A percentile compares a stretch with the other conserved stretches of the same genome.
phyloP scores from a whole-genome alignment of 2,329 filamentous ascomycete species.

The Leptographium galeiforme region DNA sequence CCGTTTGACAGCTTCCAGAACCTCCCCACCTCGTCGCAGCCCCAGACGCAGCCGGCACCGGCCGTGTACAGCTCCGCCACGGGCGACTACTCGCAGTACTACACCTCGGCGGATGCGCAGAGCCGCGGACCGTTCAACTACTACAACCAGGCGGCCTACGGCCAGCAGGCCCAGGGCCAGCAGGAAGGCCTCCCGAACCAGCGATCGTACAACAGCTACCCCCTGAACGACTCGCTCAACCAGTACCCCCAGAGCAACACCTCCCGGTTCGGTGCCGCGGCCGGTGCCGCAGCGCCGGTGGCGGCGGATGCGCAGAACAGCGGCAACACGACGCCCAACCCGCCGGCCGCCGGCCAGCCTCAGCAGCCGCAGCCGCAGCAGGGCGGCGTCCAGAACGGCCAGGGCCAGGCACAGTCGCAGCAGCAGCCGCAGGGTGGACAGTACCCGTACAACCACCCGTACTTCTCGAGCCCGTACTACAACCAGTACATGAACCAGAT shows the following conservation, averaged over 20 bases:
- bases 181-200: conserved; percentile 60
- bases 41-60: conserved; percentile 42
- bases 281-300: conserved; percentile 12
- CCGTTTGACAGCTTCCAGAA: conserved; percentile 48
- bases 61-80: conserved; percentile 61
- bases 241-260: conserved; percentile 67
- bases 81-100: conserved; percentile 74
- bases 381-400: conserved; percentile 3
- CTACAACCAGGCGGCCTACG: conserved; percentile 49
- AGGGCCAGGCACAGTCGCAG: conserved; percentile 20
- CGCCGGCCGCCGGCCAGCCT: conserved; percentile 37
- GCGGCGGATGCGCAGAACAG: conserved; percentile 66
- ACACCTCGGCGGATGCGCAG: conserved; percentile 56
- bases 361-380: conserved; percentile 31
- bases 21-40: conserved; percentile 22
- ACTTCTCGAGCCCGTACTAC: conserved; percentile 51
- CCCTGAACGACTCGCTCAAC: conserved; percentile 49
- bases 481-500: conserved; percentile 35
- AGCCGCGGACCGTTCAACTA: conserved; percentile 65
- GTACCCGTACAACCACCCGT: conserved; percentile 41
- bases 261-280: conserved; percentile 43
- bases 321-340: conserved; percentile 83
- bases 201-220: conserved; percentile 66
- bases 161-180: conserved; percentile 47
- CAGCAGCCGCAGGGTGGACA: conserved; percentile 23